Evolutionary conservation across 2,329 filamentous ascomycete species (phyloP).

Genomic region (Harringtonia aguacate): DNA sequence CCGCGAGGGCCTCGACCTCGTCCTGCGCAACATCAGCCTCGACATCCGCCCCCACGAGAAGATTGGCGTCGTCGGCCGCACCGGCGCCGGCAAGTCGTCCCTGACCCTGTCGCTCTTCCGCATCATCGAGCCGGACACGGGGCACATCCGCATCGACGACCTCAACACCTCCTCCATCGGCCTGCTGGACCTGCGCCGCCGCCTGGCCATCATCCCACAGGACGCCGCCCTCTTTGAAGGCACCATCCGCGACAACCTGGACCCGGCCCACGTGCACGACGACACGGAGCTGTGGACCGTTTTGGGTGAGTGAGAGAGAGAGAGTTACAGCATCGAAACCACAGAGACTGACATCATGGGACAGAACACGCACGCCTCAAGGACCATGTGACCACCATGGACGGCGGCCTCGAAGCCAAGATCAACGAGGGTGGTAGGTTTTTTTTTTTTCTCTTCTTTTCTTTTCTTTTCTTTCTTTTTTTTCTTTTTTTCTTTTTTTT

Average conservation of each 20-base stretch:
- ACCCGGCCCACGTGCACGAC: conserved; percentile 89
- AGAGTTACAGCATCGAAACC: no score
- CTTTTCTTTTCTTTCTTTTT: no score
- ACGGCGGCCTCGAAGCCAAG: conserved; percentile 78
- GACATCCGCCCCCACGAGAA: conserved; percentile 95
- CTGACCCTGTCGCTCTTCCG: conserved; percentile 88
- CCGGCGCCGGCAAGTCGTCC: conserved; percentile 91
- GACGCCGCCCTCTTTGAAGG: conserved; percentile 80
- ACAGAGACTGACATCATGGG: no score
- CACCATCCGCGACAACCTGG: conserved; percentile 78
- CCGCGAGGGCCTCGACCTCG: conserved; percentile 77
- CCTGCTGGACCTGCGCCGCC: conserved; percentile 74
- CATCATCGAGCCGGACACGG: conserved; percentile 79
- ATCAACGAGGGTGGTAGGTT: conserved; percentile 86
- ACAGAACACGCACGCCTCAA: conserved; percentile 86
- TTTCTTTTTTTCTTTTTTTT: not conserved
- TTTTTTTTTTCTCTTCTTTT: not conserved
- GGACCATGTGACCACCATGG: conserved; percentile 79
- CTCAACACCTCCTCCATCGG: conserved; percentile 87
- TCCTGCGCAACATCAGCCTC: conserved; percentile 84
- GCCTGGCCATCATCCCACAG: conserved; percentile 93
- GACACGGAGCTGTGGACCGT: conserved; percentile 97
- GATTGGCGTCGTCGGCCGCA: conserved; percentile 93
- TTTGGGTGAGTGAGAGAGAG: conserved; percentile 72
- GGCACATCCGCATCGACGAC: conserved; percentile 79